These are phyloP conservation scores for Vanderwaltozyma tropicalis DNA, from an alignment of 805 yeast genomes.

Conservation along the genomic window DNA sequence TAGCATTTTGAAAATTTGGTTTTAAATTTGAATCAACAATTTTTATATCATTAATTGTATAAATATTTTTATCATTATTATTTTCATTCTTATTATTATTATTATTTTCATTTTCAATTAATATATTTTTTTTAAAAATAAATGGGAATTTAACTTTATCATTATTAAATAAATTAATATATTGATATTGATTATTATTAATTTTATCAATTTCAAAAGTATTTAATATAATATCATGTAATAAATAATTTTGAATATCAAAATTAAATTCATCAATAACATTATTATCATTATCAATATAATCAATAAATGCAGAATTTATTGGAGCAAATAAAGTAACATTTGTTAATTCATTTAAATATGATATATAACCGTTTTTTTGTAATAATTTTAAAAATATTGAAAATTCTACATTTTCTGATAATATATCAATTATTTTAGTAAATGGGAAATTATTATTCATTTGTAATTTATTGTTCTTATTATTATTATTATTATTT, in stretches of 20 bases:
- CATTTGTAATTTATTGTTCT: too few species aligned
- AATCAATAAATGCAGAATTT: conserved; percentile 55
- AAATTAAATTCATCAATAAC: conserved; percentile 1
- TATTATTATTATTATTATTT: too few species aligned
- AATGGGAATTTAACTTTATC: not conserved
- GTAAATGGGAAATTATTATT: not conserved
- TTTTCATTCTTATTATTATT: conserved; percentile 4
- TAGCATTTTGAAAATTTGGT: conserved; percentile 55
- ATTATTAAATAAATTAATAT: conserved; percentile 1
- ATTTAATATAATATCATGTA: conserved; percentile 29
- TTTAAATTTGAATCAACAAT: conserved; percentile 47
- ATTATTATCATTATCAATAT: not conserved
- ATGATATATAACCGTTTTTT: conserved; percentile 49
- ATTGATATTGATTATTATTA: conserved; percentile 4
- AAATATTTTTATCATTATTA: conserved; percentile 5
- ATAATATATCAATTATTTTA: conserved; percentile 53
- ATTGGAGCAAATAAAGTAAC: conserved; percentile 74
- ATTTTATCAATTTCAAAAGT: conserved; percentile 13
- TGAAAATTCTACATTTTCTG: conserved; percentile 58
- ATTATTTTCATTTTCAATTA: not conserved
- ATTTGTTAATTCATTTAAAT: conserved; percentile 46
- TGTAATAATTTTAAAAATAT: conserved; percentile 53
- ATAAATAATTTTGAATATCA: conserved; percentile 21
- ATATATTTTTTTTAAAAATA: conserved; percentile 1
- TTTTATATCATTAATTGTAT: conserved; percentile 14